Evolutionary conservation across 768 basidiomycete species (phyloP), one percentile per base, ranked within the genome.

Genomic region (Phlegmacium glaucopus): DNA sequence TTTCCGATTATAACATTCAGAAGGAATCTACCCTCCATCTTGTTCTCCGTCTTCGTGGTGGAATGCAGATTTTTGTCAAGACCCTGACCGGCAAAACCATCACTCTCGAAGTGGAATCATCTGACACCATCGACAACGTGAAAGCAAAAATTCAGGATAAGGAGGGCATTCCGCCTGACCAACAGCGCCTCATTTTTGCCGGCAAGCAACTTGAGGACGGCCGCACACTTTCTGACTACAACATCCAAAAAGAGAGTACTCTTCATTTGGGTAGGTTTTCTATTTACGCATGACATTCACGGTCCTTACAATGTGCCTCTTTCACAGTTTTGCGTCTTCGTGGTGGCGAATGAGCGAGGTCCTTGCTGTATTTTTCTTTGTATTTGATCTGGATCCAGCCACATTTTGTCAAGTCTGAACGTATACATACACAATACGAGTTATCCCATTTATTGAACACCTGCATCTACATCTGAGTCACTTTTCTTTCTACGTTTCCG

Each of bases 1-100:
- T 94, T 72, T 82, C 84, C 0, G 84, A 88, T 45, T 87, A 87
- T 61, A 87, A 88, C 63, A 89, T 87, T 29, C 87, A 88, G 77
- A 85, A 89, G 70, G 87, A 87, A 65, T 83, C 81, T 0, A 87
- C 85, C 0, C 80, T 86, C 29, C 85, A 87, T 50, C 65, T 89
- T n/a, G 87, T 87, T 37, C 72, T 84, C 25, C 84, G 82, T 69
- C 74, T 85, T 6, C 83, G 83, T 47, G 82, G 84, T 48, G 78
- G 77, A 39, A 84, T 85, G 83, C 84, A 86, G 48, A 83, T 83
- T 44, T 84, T 82, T 43, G 80, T 85, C 51, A 85, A 85, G 74
- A 80, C 80, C 18, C 68, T 87, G 4, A 86, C 85, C 6, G 85
- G 85, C 40, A 86, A 86, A 75, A 86, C 85, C 34, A 85, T 87